Base-by-base conservation (phyloP, 2,329 filamentous ascomycete genomes). In the Hypoxylon sp. region DNA sequence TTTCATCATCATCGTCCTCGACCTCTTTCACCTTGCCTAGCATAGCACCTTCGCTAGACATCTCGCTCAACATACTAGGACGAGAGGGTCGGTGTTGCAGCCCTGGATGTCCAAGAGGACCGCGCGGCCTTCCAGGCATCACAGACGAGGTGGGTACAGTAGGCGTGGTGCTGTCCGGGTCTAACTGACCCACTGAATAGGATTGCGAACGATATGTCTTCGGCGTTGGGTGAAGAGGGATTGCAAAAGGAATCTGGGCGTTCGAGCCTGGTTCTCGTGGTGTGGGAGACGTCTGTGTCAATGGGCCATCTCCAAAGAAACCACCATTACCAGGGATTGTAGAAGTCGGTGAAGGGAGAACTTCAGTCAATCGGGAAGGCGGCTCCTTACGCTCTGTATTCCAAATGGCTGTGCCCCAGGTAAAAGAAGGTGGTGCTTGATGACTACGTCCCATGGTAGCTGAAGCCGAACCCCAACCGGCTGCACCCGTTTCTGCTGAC, bases 191-290 rank as follows among this genome's bases (percentile, higher is more conserved):
- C 36, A 96, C 93, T 0, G 93, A 97, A 71, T 97, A 97, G 3
- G 94, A 97, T 71, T 97, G 91, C 4, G 94, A 99, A 31, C 94
- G 87, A 64, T 96, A 94, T 1, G 90, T 91, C 71, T 97, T 97
- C 1, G 90, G 90, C 0, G 90, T 94, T 1, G 93, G 91, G 57
- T 96, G 90, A 13, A 96, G 78, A 3, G 91, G 91, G 60, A 96
- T 95, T 5, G 89, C 82, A 65, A 96, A 96, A 1, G 91, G 90
- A 44, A 96, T 89, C 57, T 93, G 84, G 61, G 78, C 71, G 55
- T 81, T 86, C 30, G 76, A 75, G 23, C 70, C 79, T 62, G 70
- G 79, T 61, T 81, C 81, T 66, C 77, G 78, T 35, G 75, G 77
- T 47, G 71, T 75, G 35, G 76, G 76, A 25, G 81, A 79, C 0